Evolutionary conservation across 1,284 basidiomycete species (phyloP).

Genomic region (Xanthoconium separans): DNA sequence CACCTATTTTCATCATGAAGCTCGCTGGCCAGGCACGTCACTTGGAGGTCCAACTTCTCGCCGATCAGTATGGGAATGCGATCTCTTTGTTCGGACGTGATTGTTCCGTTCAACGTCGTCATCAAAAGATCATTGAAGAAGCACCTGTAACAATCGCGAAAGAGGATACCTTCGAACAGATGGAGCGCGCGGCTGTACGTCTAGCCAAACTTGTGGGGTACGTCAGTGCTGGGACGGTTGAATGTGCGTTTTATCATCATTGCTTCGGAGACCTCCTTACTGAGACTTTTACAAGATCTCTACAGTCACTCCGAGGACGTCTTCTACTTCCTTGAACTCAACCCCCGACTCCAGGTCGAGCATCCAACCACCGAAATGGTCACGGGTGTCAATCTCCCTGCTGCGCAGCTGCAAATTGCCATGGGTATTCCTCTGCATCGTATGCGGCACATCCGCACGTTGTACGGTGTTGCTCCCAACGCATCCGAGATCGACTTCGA

Average conservation of each 20-base stretch:
- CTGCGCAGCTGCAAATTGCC: constrained; percentile 95
- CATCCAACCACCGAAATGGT: constrained; percentile 99
- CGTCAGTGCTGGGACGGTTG: constrained; percentile 98
- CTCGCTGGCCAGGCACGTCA: constrained; percentile 97
- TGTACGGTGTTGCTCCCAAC: constrained; percentile 92
- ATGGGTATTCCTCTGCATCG: constrained; percentile 98
- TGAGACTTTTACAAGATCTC: constrained; percentile 61
- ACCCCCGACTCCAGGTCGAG: constrained; percentile 99
- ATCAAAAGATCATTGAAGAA: constrained; percentile 99
- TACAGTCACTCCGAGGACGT: constrained; percentile 93
- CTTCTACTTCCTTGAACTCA: constrained; percentile 98
- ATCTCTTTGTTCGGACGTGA: constrained; percentile 99
- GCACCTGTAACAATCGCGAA: constrained; percentile 98
- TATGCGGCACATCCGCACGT: constrained; percentile 93
- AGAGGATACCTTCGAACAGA: constrained; percentile 88
- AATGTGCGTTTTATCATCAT: constrained; percentile 60
- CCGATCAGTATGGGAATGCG: constrained; percentile 99
- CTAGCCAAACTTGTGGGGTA: constrained; percentile 98
- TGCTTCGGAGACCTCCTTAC: constrained; percentile 4
- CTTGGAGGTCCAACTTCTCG: constrained; percentile 96
- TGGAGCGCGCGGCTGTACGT: constrained; percentile 98
- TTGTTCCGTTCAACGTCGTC: constrained; percentile 98
- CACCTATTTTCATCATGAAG: constrained; percentile 99
- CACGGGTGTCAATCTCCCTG: constrained; percentile 96
- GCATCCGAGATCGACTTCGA: constrained; percentile 97